Evolutionary conservation across 2,329 filamentous ascomycete species (phyloP), one percentile per base, ranked within the genome.

Genomic region (Talaromyces verruculosus): DNA sequence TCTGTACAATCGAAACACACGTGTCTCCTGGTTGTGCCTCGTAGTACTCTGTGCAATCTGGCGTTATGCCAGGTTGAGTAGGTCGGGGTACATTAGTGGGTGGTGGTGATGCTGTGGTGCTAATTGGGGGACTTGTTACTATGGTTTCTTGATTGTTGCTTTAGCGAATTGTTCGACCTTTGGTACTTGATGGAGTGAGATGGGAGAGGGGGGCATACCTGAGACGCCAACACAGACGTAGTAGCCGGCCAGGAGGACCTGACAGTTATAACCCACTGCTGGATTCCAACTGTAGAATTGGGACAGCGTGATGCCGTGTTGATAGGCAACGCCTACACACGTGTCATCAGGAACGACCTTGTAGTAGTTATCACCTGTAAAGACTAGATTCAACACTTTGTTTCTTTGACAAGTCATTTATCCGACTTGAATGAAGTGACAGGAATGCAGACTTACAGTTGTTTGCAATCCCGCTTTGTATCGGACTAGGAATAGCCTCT

Each of bases 21-120:
- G 53, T 70, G 30, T 75, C 70, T 4, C 71, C 73, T 1, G 45
- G 55, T 5, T 25, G 17, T 4, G 74, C 73, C 5, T 67, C 25
- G 58, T 77, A 70, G 41, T 68, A 77, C 6, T 65, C 61, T 6
- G 67, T 69, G 61, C 74, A 77, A 6, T 67, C 70, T 6, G 53
- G 30, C 5, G 69, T 65, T 8, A 72, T 70, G 0, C 70, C 71
- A 22, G 39, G 15, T 49, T 63, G 60, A 63, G 53, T 63, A 15
- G 61, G 65, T 37, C 33, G 5, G 6, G 65, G 61, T 51, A 15
- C 43, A 10, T 61, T 22, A 11, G 37, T 57, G 15, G 51, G 17
- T 35, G 63, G 53, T 65, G 19, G 10, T 30, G 62, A 13, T 49
- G 64, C 19, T 4, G 19, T n/a, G 17, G 37, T 47, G n/a, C 37